Conservation (phyloP, 768 basidiomycete genomes). For the Mycena crocata region DNA sequence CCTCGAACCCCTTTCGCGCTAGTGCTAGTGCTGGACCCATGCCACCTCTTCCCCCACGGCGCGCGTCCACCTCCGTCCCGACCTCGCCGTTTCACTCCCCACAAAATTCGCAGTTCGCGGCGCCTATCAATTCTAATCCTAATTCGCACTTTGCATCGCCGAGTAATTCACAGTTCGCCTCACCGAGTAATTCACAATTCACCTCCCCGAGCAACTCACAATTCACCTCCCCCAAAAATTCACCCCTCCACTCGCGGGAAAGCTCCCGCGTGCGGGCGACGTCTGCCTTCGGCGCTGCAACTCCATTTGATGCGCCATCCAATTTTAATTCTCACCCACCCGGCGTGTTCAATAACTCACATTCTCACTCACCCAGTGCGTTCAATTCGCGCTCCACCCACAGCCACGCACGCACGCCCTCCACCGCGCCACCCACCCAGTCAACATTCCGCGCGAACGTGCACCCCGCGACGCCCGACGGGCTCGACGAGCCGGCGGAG, state of each 20-base stretch:
- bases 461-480: neutral
- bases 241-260: neutral
- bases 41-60: slow-evolving; percentile 18
- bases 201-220: neutral
- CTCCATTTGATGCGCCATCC: no score
- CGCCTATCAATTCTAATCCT: no score
- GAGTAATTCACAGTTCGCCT: neutral
- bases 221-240: neutral
- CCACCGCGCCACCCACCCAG: neutral
- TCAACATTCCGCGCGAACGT: neutral
- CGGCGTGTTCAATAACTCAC: no score
- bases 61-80: slow-evolving; percentile 9
- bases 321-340: no score
- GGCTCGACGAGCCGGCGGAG: neutral
- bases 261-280: neutral
- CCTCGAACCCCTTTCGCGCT: slow-evolving; percentile 17
- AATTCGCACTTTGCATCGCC: neutral
- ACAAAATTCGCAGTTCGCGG: no score
- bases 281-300: slow-evolving; percentile 3
- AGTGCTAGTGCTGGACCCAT: no score
- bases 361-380: no score
- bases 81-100: slow-evolving; percentile 4
- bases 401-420: neutral
- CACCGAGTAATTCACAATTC: neutral
- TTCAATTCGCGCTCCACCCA: neutral